Evolutionary conservation across 306 rosid genomes (phyloP).

Genomic region (Cucumis cinereus): DNA sequence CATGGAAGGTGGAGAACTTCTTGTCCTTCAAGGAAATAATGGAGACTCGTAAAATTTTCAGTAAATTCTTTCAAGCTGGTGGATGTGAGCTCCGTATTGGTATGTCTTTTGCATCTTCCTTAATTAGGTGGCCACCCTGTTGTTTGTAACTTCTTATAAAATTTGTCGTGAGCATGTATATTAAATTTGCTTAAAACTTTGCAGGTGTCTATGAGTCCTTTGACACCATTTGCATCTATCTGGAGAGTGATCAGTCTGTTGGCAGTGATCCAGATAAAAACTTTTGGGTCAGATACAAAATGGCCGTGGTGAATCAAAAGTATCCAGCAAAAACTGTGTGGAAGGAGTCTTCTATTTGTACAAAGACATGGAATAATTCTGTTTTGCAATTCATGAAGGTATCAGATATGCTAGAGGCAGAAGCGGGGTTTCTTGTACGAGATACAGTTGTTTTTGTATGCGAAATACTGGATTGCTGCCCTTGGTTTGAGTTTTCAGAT

Average conservation of each 20-base stretch:
- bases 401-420: conserved; percentile 89
- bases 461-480: conserved; percentile 98
- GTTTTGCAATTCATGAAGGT: conserved; percentile 99
- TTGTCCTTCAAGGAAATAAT: conserved; percentile 92
- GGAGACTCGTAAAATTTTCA: conserved; percentile 96
- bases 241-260: conserved; percentile 98
- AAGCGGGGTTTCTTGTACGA: conserved; percentile 93
- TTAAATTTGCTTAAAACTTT: not conserved
- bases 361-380: conserved; percentile 98
- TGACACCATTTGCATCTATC: conserved; percentile 94
- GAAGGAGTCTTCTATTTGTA: conserved; percentile 98
- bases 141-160: conserved; percentile 15
- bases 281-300: conserved; percentile 95
- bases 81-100: conserved; percentile 99
- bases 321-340: conserved; percentile 85
- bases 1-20: conserved; percentile 99
- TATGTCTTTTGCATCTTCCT: conserved; percentile 30
- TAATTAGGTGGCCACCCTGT: conserved; percentile 7
- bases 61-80: conserved; percentile 99
- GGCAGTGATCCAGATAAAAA: conserved; percentile 93
- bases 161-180: conserved; percentile 7
- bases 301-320: conserved; percentile 98
- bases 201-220: conserved; percentile 97
- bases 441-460: conserved; percentile 95
- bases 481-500: conserved; percentile 99